A percentile compares a stretch with the other conserved stretches of the same genome.
phyloP scores from a whole-genome alignment of 192 early-diverging fungal species.

The Oehlia diaphana region DNA sequence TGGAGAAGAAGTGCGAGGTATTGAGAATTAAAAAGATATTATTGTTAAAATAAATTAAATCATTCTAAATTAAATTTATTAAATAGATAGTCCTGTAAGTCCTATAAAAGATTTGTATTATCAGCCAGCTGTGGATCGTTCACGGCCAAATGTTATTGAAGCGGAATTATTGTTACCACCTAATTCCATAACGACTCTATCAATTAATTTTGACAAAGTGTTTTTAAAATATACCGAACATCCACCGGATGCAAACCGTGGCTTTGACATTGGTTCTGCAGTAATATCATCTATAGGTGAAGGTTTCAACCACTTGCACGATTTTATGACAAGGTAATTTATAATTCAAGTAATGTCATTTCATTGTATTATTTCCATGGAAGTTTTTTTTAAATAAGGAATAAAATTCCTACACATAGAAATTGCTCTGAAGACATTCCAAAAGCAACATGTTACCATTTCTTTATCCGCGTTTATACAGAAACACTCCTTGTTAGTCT shows the following conservation, averaged over 20 bases:
- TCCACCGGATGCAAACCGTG: constrained; percentile 93
- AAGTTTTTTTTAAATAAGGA: not conserved
- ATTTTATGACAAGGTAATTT: not conserved
- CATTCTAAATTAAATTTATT: no score
- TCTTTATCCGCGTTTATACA: constrained; percentile 67
- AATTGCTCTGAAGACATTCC: not conserved
- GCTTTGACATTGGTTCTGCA: constrained; percentile 86
- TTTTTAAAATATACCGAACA: constrained; percentile 96
- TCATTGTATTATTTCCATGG: not conserved
- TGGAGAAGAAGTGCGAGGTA: constrained; percentile 24
- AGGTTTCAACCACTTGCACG: not conserved
- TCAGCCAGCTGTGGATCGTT: constrained; percentile 80
- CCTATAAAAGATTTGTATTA: constrained; percentile 60
- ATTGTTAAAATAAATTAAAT: no score
- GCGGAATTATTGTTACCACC: constrained; percentile 66
- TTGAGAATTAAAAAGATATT: not conserved
- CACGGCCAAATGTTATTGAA: constrained; percentile 81
- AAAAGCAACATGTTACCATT: not conserved
- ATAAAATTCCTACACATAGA: not conserved
- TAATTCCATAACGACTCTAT: constrained; percentile 63
- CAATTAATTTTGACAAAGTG: constrained; percentile 86
- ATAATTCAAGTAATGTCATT: not conserved
- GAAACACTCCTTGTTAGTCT: constrained; percentile 85
- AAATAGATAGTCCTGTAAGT: not conserved
- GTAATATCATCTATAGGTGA: constrained; percentile 46